Evolutionary conservation across 306 rosid genomes (phyloP).

Genomic region (Purshia tridentata): DNA sequence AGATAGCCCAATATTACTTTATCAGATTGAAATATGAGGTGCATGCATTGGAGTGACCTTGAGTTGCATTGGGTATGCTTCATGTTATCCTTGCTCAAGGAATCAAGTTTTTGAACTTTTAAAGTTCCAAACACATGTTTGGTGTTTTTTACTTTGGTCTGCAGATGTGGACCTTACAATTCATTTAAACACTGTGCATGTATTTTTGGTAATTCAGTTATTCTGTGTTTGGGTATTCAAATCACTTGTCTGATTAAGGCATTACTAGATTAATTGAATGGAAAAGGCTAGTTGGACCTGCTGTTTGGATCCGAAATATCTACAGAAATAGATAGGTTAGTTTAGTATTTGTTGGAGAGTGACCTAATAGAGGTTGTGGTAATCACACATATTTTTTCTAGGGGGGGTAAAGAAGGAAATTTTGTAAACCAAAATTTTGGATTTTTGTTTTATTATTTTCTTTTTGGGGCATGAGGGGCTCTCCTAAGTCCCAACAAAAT

Average conservation of each 20-base stretch:
- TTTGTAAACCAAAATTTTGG: no score
- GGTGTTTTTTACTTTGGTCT: background rate
- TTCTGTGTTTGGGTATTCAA: background rate
- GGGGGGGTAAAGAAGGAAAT: no score
- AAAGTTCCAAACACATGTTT: background rate
- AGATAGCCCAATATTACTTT: background rate
- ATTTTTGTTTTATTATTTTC: no score
- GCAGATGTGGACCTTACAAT: background rate
- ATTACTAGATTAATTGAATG: background rate
- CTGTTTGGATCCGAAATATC: background rate
- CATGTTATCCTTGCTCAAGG: background rate
- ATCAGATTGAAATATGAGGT: background rate
- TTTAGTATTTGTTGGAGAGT: background rate
- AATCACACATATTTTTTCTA: no score
- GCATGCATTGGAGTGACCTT: background rate
- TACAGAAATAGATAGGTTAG: background rate
- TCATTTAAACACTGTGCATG: background rate
- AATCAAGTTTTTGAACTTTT: background rate
- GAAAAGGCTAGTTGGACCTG: background rate
- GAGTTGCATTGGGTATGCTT: background rate
- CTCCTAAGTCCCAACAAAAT: background rate
- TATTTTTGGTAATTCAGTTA: background rate
- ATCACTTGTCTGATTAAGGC: background rate
- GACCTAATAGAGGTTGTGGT: no score
- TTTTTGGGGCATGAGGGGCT: no score